Base-by-base conservation (phyloP, 2,329 filamentous ascomycete species). In the Nemania sp. region DNA sequence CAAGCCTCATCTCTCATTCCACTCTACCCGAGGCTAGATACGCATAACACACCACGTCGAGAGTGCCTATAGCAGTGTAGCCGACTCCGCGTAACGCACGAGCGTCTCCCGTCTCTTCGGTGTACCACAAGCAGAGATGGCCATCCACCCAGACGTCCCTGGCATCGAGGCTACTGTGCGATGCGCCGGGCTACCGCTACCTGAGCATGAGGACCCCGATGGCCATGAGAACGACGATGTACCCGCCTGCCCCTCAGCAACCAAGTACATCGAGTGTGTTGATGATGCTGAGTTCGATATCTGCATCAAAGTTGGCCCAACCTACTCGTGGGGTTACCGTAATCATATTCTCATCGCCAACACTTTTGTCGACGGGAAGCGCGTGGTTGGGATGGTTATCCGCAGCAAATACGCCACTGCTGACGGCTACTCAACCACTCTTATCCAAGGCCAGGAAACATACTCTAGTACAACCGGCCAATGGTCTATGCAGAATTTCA, bases 191-290 rank as follows among this genome's bases (percentile, higher is more conserved):
- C 62, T n/a, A 10, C 56, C 71, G 6, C 67, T 71, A 22, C 35
- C n/a, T 2, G 77, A 79, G 58, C 70, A 76, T 22, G 73, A 75
- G 1, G 74, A 76, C 22, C 73, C 73, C 2, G 45, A 78, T 38
- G 62, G 57, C 10, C 49, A 62, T 13, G 70, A 73, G 1, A 41
- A 66, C 24, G 35, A 47, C 22, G 47, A 53, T 18, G 15, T 2
- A 10, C 49, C n/a, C 6, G 26, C 45, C 20, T 59, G 52, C 26
- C 70, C 72, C 45, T 49, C 61, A 18, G 13, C 71, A 52, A 64
- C 56, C 15, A 74, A 77, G 54, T 80, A 78, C 59, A 75, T 80
- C 35, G 75, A 80, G 68, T 76, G 74, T 6, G 43, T 71, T 13
- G 73, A 78, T 29, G 58, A 77, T 18, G 51, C 72, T 18, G 59